A percentile compares a stretch with the other conserved stretches of the same genome.
phyloP scores from a whole-genome alignment of 305 asterid genomes.

The Fraxinus platypoda region DNA sequence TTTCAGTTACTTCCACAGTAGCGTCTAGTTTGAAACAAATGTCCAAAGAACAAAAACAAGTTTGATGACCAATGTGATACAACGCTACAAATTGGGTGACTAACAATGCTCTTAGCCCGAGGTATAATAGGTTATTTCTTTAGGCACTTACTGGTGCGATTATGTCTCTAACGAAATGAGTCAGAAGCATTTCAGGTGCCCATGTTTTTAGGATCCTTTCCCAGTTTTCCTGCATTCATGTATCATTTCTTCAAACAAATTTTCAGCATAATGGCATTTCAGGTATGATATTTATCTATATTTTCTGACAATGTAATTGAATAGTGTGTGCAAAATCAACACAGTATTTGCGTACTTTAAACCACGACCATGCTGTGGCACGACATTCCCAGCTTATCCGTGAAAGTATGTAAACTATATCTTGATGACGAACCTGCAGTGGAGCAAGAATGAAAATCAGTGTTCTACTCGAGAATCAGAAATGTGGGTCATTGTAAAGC shows the following conservation, averaged over 20 bases:
- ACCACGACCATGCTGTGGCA: slow-evolving; percentile 39
- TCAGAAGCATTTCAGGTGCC: slow-evolving; percentile 29
- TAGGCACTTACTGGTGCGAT: slow-evolving; percentile 30
- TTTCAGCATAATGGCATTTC: neutral
- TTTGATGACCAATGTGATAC: neutral
- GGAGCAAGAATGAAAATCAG: neutral
- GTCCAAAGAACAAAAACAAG: neutral
- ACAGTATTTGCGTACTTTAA: slow-evolving; percentile 25
- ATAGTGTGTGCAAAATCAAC: neutral
- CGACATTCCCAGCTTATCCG: slow-evolving; percentile 46
- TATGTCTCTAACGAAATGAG: slow-evolving; percentile 31
- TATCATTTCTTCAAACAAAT: neutral
- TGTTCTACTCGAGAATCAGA: neutral
- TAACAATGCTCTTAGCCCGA: neutral
- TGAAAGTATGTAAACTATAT: slow-evolving; percentile 20
- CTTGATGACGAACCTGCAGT: slow-evolving; percentile 37
- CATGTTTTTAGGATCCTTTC: slow-evolving; percentile 36
- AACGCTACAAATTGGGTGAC: neutral
- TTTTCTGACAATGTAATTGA: neutral
- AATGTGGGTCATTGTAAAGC: neutral
- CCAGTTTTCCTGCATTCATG: slow-evolving; percentile 35
- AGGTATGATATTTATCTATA: neutral
- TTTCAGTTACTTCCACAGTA: neutral
- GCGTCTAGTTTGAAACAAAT: neutral
- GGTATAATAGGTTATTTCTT: neutral